Evolutionary conservation across 192 early-diverging fungal species (phyloP).

Genomic region (Gorgonomyces haynaldii): DNA sequence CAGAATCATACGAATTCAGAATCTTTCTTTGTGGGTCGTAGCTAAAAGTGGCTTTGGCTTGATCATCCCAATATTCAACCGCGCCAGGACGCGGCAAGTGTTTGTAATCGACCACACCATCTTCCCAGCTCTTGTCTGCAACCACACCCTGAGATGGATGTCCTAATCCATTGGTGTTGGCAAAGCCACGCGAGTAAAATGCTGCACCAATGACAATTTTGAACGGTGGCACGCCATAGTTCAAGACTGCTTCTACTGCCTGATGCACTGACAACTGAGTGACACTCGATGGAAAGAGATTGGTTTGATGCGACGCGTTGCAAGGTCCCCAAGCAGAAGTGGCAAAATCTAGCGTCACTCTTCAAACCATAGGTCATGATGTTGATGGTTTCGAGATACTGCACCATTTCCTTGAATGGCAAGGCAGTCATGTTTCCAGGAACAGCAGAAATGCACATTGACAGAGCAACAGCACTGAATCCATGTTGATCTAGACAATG

Average conservation of each 20-base stretch:
- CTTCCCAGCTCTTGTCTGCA: slow-evolving; percentile 77
- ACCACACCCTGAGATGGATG: slow-evolving; percentile 45
- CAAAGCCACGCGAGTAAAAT: slow-evolving; percentile 88
- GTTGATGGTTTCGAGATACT: slow-evolving; percentile 55
- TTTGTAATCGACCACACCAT: slow-evolving; percentile 87
- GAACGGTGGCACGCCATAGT: slow-evolving; percentile 59
- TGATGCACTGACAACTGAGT: slow-evolving; percentile 46
- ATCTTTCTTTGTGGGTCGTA: slow-evolving; percentile 59
- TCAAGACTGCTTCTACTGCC: slow-evolving; percentile 61
- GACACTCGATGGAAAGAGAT: slow-evolving; percentile 54
- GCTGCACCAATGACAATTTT: slow-evolving; percentile 87
- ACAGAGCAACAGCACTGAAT: slow-evolving; percentile 21
- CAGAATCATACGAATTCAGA: slow-evolving; percentile 72
- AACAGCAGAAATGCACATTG: slow-evolving; percentile 33
- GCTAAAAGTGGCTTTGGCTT: slow-evolving; percentile 65
- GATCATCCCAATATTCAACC: slow-evolving; percentile 62
- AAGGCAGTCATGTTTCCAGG: slow-evolving; percentile 31
- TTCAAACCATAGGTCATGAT: slow-evolving; percentile 86
- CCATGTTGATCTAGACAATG: slow-evolving; percentile 47
- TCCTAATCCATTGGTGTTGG: slow-evolving; percentile 53
- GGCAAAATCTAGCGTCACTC: slow-evolving; percentile 41
- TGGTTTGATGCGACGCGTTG: slow-evolving; percentile 77
- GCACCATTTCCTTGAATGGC: slow-evolving; percentile 24
- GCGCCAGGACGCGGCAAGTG: slow-evolving; percentile 53
- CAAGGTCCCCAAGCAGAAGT: slow-evolving; percentile 32